Evolutionary conservation across 1,284 basidiomycete genomes (phyloP), one percentile per base, ranked within the genome.

Genomic region (Boletus semigastroideus): DNA sequence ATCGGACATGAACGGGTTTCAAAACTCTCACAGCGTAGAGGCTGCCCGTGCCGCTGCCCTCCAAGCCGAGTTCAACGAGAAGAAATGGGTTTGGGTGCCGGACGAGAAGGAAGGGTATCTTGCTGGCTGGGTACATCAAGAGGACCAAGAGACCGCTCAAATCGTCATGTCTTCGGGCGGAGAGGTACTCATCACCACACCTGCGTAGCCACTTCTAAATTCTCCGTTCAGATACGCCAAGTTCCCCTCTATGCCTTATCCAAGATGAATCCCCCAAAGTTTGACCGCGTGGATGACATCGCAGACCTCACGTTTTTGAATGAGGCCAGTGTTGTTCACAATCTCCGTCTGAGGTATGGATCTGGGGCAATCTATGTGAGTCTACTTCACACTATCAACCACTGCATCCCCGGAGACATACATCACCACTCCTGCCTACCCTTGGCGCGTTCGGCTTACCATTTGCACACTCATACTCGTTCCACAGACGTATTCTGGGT

Each of bases 211-310:
- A 42, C 38, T 19, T 41, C 42, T 48, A 38, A 16, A 69, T 30
- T 17, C 43, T 41, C 37, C 49, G 30, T n/a, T 27, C 64, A 91
- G 88, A 80, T 88, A 63, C 83, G 90, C 45, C 82, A 73, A 52
- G 80, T 95, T 8, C 86, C 88, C 4, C 76, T 92, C 49, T 87
- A 91, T 60, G 81, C 85, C 19, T 72, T 95, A 40, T 93, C 87
- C 61, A 94, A 94, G 76, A 95, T 96, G 92, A 99, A 99, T 66
- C 97, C 96, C 13, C 96, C 96, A 41, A 97, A 98, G 74, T 99
- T 99, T 69, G 95, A 99, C 73, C 85, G 93, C 43, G 95, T 94
- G 3, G 94, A 96, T 60, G 97, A 99, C 72, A 99, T 99, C 63
- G 97, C 97, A 42, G 95, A 99, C 72, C 78, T 99, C 57, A 99